Evolutionary conservation across 805 yeast genomes (phyloP), one percentile per base, ranked within the genome.

Genomic region (Wickerhamiella occidentalis): DNA sequence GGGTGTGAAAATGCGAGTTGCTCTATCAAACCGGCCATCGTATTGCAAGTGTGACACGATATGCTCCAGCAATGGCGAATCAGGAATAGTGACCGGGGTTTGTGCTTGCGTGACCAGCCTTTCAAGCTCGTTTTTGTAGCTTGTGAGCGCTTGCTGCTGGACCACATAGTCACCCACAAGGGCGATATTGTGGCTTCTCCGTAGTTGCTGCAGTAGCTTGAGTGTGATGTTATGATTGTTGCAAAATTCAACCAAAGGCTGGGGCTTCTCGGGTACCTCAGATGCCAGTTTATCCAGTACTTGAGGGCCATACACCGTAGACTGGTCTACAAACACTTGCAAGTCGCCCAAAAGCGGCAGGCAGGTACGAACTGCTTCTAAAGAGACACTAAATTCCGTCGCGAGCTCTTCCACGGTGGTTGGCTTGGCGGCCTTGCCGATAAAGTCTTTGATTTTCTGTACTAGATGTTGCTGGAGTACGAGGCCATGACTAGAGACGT

Each of bases 1-100:
- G 6, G 57, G 57, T 15, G 51, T 50, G 23, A 37, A 55, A 8
- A 51, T 19, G 12, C 40, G 38, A 11, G 49, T 26, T 13, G 25
- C 25, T 4, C 22, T n/a, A n/a, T 51, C 50, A 25, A 48, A 33
- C 6, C 41, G 36, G 13, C 47, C 47, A 6, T 35, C 40, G 6
- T 22, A 15, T 5, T n/a, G 26, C 17, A 22, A 2, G 6, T 33
- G 40, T 6, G 18, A 15, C n/a, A 45, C 17, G 8, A 45, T 8
- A 9, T 9, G 23, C 13, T 45, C 41, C 1, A 36, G 28, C 6
- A 45, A 4, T 8, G 29, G 33, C 12, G 28, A 23, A 6, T 23
- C 22, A 17, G 47, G 47, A 4, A 45, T 21, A 21, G 23, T 18
- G 11, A 25, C 30, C 2, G 47, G 47, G 18, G 8, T 21, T 9